Evolutionary conservation across 2,329 filamentous ascomycete species (phyloP), one percentile per base, ranked within the genome.

Genomic region (Ascochyta lentis): DNA sequence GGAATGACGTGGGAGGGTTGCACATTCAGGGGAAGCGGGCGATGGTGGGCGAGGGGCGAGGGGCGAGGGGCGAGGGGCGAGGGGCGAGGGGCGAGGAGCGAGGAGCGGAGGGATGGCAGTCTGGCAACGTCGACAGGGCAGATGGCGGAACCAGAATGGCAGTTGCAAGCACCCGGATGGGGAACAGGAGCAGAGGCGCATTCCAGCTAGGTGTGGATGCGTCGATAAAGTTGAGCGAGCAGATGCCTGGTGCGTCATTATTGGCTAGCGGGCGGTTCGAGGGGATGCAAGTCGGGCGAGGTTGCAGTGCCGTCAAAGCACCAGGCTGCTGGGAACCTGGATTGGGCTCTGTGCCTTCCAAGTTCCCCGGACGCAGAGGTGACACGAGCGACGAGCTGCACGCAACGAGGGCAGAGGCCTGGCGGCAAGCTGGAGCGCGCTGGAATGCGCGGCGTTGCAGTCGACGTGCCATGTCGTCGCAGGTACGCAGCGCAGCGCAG

Each of bases 221-320:
- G 47, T 24, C 26, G 40, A 31, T 29, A 15, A 44, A 16, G 12
- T 49, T 34, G 31, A 47, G 38, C 35, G 31, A 34, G 34, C 47
- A 47, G 44, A 53, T 38, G 9, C 39, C 22, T 44, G 37, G 44
- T 50, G 52, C 56, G 44, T 56, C 56, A 49, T 53, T 34, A 51
- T 50, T 55, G 43, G 47, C 33, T 47, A 43, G 56, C 35, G 31
- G 48, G 53, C 44, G 41, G 29, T 37, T 33, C 41, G 29, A 16
- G 19, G 33, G 38, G 38, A 44, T 56, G 60, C 56, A 58, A 53
- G 35, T 61, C 40, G 37, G 45, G 51, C 60, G 60, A 63, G 57
- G 51, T 49, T 34, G 52, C 49, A 49, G 43, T 46, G 43, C 44
- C 38, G 22, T 53, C 29, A 44, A 29, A 40, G 61, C 48, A 33